Evolutionary conservation across 2,329 filamentous ascomycete species (phyloP), one percentile per base, ranked within the genome.

Genomic region (Metarhizium rileyi): DNA sequence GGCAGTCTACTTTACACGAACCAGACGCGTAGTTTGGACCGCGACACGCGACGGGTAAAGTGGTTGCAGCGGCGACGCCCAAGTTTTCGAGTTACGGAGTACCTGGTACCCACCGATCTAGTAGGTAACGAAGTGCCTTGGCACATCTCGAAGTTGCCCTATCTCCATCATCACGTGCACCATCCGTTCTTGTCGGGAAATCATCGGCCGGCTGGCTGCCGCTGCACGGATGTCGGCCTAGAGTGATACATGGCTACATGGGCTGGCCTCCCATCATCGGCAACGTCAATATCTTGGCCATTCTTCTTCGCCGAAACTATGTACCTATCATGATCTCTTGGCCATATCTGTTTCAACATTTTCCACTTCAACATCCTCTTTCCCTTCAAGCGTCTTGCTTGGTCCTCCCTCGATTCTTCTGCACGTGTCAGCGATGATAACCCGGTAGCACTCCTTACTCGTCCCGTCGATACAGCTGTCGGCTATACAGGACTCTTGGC

Each of bases 351-450:
- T 36, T 23, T 18, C 42, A 18, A 22, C 8, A 27, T 23, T 49
- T 25, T 47, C 52, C 44, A 27, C 18, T 45, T 25, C 28, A 36
- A 33, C 26, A 47, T 41, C 14, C 26, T 44, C 10, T 36, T 50
- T n/a, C 7, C 49, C 10, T 40, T 22, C 1, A 26, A 43, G 22
- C 44, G 20, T 25, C 26, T 35, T 35, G 2, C 46, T 18, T 27
- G 16, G 23, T 18, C 42, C 40, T 6, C 36, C 47, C 20, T 43
- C 46, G 35, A 22, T 43, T 36, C 26, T 47, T 35, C 14, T 22
- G 45, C 41, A 44, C 36, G 38, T 49, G 42, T 44, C 50, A 71
- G 72, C 68, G 65, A 76, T 76, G 73, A 71, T 74, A 72, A 67
- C 70, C 63, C 67, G 67, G 65, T 76, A 76, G 67, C 62, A 45